These are phyloP conservation scores for Talaromyces ruber DNA, from an alignment of 495 filamentous ascomycete species.

Conservation along the genomic window DNA sequence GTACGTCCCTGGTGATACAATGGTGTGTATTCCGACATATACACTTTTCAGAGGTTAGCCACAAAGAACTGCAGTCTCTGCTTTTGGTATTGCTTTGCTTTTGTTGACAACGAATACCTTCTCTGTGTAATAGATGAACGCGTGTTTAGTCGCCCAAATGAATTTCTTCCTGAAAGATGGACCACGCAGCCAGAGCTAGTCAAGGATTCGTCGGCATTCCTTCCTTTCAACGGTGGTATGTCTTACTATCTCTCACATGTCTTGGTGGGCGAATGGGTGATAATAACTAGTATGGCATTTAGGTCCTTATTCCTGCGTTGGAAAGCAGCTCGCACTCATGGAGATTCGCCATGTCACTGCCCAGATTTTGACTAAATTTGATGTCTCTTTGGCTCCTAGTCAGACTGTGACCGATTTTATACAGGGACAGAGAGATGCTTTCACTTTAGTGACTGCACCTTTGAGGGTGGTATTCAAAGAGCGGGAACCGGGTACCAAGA, in stretches of 20 bases:
- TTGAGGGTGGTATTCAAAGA: too few relatives aligned
- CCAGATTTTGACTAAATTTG: conserved; percentile 20
- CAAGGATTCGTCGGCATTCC: conserved; percentile 8
- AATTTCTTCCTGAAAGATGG: conserved; percentile 37
- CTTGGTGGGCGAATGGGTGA: too few relatives aligned
- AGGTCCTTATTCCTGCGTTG: conserved; percentile 38
- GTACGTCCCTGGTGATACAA: conserved; percentile 19
- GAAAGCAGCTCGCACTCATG: conserved; percentile 42
- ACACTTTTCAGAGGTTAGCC: conserved; percentile 26
- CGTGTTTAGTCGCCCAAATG: conserved; percentile 19
- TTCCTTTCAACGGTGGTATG: too few relatives aligned
- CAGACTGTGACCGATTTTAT: too few relatives aligned
- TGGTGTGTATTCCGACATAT: conserved; percentile 25
- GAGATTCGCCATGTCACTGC: conserved; percentile 32
- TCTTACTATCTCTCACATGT: too few relatives aligned
- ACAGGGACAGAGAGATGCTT: too few relatives aligned
- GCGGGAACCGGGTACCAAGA: too few relatives aligned
- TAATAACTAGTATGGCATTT: too few relatives aligned
- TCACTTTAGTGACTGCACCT: too few relatives aligned
- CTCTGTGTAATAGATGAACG: conserved; percentile 17
- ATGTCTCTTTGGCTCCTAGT: conserved; percentile 4
- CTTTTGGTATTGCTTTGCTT: conserved; percentile 12
- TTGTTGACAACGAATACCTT: background rate
- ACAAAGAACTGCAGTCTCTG: background rate
- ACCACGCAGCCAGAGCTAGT: conserved; percentile 23